Evolutionary conservation across 129 eudicot species (phyloP), one percentile per base, ranked within the genome.

Genomic region (Flaveria robusta): DNA sequence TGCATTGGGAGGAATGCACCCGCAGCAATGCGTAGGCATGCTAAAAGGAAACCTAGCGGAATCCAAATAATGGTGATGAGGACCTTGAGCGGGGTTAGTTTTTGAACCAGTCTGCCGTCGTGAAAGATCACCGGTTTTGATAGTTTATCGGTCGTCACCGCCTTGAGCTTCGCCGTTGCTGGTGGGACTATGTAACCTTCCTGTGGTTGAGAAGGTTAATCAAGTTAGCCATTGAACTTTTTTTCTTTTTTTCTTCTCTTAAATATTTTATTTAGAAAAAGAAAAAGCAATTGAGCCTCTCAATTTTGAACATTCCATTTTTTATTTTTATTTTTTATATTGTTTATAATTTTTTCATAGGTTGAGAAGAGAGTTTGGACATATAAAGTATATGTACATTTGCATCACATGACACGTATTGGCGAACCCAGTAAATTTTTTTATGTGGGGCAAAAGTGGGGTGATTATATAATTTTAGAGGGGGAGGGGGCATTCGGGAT

Each of bases 1-100:
- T 87, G 82, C 90, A 88, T 88, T 0, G 93, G 93, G 50, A 88
- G 93, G 56, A 88, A 88, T 2, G 88, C 45, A 2, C 93, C 90
- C 4, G 93, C 85, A 0, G 88, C 85, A 1, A 88, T 81, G 6
- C 93, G 85, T 59, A 88, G 52, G 46, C 93, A 88, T 42, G 93
- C 90, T 0, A 88, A 74, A 65, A 82, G 16, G 78, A 89, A 89
- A 29, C 91, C 96, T 0, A 89, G 74, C 1, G 96, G 96, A 27
- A 84, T 80, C 96, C 96, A 89, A 4, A 89, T 71, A 49, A 89
- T 79, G 79, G 42, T 87, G 58, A 86, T 81, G 19, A 89, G 85
- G 13, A 91, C 91, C 31, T 68, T 77, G 19, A 89, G 14, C 13
- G 91, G 96, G 31, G 78, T 87, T 39, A 64, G 89, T 46, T 89